These are phyloP conservation scores for Stereocaulon alpinum DNA, from an alignment of 495 filamentous ascomycete species.

Conservation along the genomic window DNA sequence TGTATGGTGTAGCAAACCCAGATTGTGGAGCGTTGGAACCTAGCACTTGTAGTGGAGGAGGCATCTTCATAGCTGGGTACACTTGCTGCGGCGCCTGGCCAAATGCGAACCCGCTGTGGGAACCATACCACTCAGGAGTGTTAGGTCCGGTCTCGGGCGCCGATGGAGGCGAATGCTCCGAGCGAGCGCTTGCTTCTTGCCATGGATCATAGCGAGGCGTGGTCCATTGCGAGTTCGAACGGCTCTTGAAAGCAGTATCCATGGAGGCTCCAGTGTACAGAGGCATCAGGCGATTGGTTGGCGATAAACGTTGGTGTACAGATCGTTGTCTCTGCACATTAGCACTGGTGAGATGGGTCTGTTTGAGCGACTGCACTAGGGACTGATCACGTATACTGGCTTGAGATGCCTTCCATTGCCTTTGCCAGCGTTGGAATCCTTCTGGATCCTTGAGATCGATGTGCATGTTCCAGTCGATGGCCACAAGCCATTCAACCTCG, in stretches of 20 bases:
- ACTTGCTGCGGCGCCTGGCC: slow-evolving; percentile 41
- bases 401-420: slow-evolving; percentile 75
- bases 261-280: slow-evolving; percentile 20
- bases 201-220: slow-evolving; percentile 41
- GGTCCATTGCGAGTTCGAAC: slow-evolving; percentile 28
- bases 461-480: slow-evolving; percentile 80
- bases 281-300: slow-evolving; percentile 5
- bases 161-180: slow-evolving; percentile 58
- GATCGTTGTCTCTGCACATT: slow-evolving; percentile 39
- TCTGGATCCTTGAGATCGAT: slow-evolving; percentile 57
- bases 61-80: slow-evolving; percentile 34
- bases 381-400: slow-evolving; percentile 47
- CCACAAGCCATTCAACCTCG: slow-evolving; percentile 84
- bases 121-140: slow-evolving; percentile 48
- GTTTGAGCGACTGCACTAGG: slow-evolving; percentile 42
- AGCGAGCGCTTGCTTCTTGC: slow-evolving; percentile 40
- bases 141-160: slow-evolving; percentile 57
- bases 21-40: slow-evolving; percentile 37
- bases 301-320: slow-evolving; percentile 5
- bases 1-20: slow-evolving; percentile 45
- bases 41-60: slow-evolving; percentile 27
- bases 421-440: slow-evolving; percentile 73
- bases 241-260: slow-evolving; percentile 27
- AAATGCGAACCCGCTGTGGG: slow-evolving; percentile 46
- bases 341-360: slow-evolving; percentile 42